Conservation (phyloP, 2,329 filamentous ascomycete species). For the Ophiostoma australiae region DNA sequence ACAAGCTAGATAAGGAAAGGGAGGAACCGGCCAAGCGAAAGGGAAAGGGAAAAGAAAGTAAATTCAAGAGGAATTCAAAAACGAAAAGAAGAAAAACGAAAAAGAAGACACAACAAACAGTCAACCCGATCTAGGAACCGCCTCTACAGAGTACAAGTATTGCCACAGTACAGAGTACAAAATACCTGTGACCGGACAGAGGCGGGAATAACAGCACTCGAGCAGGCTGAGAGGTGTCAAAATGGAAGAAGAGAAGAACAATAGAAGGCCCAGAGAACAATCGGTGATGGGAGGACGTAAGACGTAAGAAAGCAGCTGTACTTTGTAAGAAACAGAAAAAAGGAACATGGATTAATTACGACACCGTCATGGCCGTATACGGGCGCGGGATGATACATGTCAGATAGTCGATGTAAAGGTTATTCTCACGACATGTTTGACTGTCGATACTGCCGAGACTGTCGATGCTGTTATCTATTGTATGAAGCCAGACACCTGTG, state of each 20-base stretch:
- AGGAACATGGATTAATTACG: slow-evolving; percentile 4
- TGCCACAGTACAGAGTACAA: background rate
- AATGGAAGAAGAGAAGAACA: slow-evolving; percentile 10
- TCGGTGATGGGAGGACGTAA: background rate
- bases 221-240: background rate
- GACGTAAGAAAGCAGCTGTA: background rate
- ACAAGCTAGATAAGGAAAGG: background rate
- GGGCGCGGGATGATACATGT: background rate
- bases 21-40: background rate
- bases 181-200: background rate
- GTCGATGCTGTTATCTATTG: background rate
- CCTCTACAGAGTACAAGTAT: background rate
- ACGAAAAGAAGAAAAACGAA: background rate
- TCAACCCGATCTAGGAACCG: background rate
- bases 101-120: background rate
- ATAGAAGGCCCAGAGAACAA: background rate
- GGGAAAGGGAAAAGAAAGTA: background rate
- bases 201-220: background rate
- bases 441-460: background rate
- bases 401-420: slow-evolving; percentile 2
- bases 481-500: too few species aligned
- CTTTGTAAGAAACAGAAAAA: background rate
- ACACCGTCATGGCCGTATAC: background rate
- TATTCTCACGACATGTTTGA: slow-evolving; percentile 10
- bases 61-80: background rate